phyloP scores from a whole-genome alignment of 345 rosid genomes.

The Citrus sinensis region DNA sequence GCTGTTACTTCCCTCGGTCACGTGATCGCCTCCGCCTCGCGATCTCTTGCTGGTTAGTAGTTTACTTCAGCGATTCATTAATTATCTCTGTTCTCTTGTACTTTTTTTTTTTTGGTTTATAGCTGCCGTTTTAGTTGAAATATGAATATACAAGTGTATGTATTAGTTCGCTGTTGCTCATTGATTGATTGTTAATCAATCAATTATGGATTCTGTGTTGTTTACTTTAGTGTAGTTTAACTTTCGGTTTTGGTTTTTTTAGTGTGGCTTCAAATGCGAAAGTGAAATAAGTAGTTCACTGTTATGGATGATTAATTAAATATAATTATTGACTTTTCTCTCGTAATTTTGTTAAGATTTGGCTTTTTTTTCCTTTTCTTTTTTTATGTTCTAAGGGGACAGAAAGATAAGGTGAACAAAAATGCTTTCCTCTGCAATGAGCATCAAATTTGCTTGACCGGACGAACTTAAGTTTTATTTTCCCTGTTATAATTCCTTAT shows the following conservation, averaged over 20 bases:
- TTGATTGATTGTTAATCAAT: neutral
- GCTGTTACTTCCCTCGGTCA: slow-evolving; percentile 49
- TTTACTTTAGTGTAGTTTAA: neutral
- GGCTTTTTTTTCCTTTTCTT: neutral
- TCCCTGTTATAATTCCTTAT: neutral
- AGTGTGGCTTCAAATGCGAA: neutral
- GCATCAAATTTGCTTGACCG: neutral
- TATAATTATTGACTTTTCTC: neutral
- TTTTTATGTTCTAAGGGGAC: no score
- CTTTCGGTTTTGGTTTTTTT: neutral
- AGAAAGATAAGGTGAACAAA: neutral
- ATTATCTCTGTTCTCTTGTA: neutral
- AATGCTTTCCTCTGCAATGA: neutral
- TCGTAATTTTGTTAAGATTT: neutral
- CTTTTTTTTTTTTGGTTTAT: neutral
- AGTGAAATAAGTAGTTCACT: neutral
- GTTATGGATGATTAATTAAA: neutral
- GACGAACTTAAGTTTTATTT: neutral
- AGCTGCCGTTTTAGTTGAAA: neutral
- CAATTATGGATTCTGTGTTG: neutral
- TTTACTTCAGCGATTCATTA: neutral
- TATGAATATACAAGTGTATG: neutral
- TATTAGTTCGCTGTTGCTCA: neutral
- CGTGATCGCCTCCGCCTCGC: slow-evolving; percentile 49
- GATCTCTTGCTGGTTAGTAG: slow-evolving; percentile 65